These are phyloP conservation scores for Pseudonitzschia delicatissima DNA, from an alignment of 108 stramenopile genomes.

Conservation along the genomic window DNA sequence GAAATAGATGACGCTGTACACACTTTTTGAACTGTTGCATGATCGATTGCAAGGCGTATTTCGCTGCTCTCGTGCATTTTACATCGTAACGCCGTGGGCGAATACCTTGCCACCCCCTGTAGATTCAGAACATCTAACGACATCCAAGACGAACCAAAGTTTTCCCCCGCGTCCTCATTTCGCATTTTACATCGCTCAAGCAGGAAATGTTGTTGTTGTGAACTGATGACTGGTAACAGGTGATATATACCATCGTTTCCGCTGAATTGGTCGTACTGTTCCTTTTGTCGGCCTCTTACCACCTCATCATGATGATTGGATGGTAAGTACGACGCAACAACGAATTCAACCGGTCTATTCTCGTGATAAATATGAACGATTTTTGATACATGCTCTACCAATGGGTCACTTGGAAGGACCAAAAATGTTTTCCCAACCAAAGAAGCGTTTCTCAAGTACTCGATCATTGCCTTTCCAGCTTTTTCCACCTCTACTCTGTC, in stretches of 20 bases:
- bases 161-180: neutral
- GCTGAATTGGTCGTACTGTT: slow-evolving; percentile 1
- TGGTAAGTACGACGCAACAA: slow-evolving; percentile 43
- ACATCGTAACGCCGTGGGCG: slow-evolving; percentile 4
- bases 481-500: slow-evolving; percentile 1
- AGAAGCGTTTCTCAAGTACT: slow-evolving; percentile 31
- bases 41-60: slow-evolving; percentile 26
- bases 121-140: slow-evolving; percentile 29
- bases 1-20: neutral
- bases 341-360: slow-evolving; percentile 28
- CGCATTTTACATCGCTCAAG: slow-evolving; percentile 26
- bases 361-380: slow-evolving; percentile 8
- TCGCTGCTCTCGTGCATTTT: slow-evolving; percentile 21
- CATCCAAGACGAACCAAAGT: slow-evolving; percentile 16
- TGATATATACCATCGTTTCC: slow-evolving; percentile 33
- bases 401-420: slow-evolving; percentile 37
- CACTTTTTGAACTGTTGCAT: slow-evolving; percentile 4
- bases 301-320: slow-evolving; percentile 1
- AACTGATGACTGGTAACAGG: slow-evolving; percentile 28
- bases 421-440: slow-evolving; percentile 43
- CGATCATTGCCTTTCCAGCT: neutral
- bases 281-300: slow-evolving; percentile 2
- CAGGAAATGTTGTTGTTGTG: slow-evolving; percentile 21
- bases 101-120: slow-evolving; percentile 25
- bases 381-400: slow-evolving; percentile 12